phyloP scores from a whole-genome alignment of 2,329 filamentous ascomycete species.

The Penicillium digitatum region DNA sequence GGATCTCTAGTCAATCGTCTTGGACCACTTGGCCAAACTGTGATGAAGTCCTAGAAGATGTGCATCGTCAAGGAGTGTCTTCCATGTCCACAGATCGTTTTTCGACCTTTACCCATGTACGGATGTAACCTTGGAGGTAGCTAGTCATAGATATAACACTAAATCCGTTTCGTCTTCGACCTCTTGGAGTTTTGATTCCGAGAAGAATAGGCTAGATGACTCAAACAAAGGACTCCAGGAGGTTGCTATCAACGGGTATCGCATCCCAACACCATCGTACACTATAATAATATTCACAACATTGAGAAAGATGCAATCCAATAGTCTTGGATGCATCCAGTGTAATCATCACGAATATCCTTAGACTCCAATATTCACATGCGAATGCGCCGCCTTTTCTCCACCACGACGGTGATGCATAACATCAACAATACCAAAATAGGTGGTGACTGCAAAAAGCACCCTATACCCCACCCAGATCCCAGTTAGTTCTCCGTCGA shows the following conservation, averaged over 20 bases:
- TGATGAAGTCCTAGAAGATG: no score
- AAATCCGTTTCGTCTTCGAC: neutral
- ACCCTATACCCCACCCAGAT: slow-evolving; percentile 20
- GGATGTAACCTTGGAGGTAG: no score
- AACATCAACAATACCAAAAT: slow-evolving; percentile 48
- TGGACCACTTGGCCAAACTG: no score
- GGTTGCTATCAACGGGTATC: slow-evolving; percentile 1
- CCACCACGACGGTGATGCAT: slow-evolving; percentile 37
- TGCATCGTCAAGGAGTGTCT: no score
- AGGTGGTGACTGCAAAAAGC: slow-evolving; percentile 50
- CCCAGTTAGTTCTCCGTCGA: neutral
- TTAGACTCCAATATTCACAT: slow-evolving; percentile 23
- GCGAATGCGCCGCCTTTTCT: slow-evolving; percentile 22
- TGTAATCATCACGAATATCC: neutral
- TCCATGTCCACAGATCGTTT: no score
- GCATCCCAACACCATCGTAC: neutral
- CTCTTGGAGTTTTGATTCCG: neutral
- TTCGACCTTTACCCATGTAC: no score
- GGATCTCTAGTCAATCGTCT: no score
- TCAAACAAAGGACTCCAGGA: neutral
- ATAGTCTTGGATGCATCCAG: neutral
- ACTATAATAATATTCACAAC: neutral
- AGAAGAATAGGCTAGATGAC: neutral
- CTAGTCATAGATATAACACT: neutral
- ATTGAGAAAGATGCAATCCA: neutral